Evolutionary conservation across 2,329 filamentous ascomycete species (phyloP), one percentile per base, ranked within the genome.

Genomic region (Monilinia vaccinii-corymbosi): DNA sequence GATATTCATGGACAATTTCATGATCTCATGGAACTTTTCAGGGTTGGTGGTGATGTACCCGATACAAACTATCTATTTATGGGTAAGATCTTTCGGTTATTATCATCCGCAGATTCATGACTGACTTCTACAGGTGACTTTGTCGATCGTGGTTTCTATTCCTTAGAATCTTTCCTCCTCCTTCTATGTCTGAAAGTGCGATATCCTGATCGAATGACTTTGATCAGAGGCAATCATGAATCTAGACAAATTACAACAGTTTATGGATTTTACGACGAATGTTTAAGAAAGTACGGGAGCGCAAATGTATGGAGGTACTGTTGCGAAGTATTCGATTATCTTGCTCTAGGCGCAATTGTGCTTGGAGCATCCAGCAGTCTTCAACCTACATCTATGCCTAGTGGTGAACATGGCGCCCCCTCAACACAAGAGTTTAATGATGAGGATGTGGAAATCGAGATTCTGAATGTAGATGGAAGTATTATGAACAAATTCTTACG

Each of bases 181-280:
- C 86, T 99, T 13, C 84, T 99, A 57, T 96, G 91, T 72, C 85
- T 97, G 69, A 97, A 97, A 81, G 93, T 97, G 63, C 88, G 93
- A 73, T 97, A 97, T 72, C 94, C 93, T 57, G 91, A 97, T 74
- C 90, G 94, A 67, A 97, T 97, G 78, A 97, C 94, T 4, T 82
- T 97, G 46, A 96, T 97, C 70, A 84, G 93, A 65, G 93, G 93
- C 65, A 96, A 96, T 73, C 91, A 96, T 78, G 93, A 97, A 75
- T 97, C 92, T 48, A 85, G 93, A 61, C 93, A 97, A 74, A 97
- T 97, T 66, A 97, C 93, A 25, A 96, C 91, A 6, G 93, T 97
- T 16, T 97, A 97, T 73, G 93, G 93, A 64, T 97, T 97, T 77
- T 97, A 97, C 77, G 93, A 97, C 71, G 93, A 97, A 76, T 97